Base-by-base conservation (phyloP, 129 eudicot species). In the Saposhnikovia divaricata region DNA sequence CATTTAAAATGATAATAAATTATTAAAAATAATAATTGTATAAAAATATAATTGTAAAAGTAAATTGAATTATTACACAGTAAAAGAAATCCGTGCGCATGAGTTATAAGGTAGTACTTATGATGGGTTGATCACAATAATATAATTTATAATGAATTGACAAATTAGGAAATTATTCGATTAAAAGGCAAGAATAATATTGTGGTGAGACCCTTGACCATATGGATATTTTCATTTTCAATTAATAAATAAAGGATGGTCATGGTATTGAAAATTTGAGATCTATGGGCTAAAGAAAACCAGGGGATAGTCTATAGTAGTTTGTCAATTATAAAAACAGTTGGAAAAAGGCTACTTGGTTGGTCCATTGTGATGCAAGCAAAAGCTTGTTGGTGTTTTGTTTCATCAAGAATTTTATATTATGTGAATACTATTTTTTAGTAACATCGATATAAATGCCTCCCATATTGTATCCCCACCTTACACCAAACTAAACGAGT, bases 201-300 rank as follows among this genome's bases (percentile, higher is more conserved):
- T 15, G 63, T 53, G 63, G 63, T 53, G 25, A n/a, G 68, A n/a
- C 68, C 34, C 27, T 59, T n/a, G 68, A n/a, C 68, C 68, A 59
- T 7, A 57, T n/a, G 15, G 10, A 59, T 2, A 46, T 46, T 1
- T 46, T 2, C 47, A 31, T 0, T 31, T 31, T n/a, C n/a, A 44
- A 55, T 21, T 21, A 0, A 51, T 18, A 51, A 4, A 55, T 16
- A 55, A 59, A 59, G 31, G 27, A 59, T 59, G 68, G 34, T 31
- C 34, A 31, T 31, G 34, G 68, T 23, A 8, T 59, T 59, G 34
- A 59, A 59, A 59, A 59, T 34, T 0, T 4, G 37, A 9, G 44
- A 81, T 83, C 91, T 85, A 80, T 85, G 91, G 84, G 91, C 89
- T 72, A 79, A 66, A 81, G 86, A 82, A 88, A 83, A 88, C 91